Base-by-base conservation (phyloP, 805 yeast species). In the Pichia nanzhaoensis region DNA sequence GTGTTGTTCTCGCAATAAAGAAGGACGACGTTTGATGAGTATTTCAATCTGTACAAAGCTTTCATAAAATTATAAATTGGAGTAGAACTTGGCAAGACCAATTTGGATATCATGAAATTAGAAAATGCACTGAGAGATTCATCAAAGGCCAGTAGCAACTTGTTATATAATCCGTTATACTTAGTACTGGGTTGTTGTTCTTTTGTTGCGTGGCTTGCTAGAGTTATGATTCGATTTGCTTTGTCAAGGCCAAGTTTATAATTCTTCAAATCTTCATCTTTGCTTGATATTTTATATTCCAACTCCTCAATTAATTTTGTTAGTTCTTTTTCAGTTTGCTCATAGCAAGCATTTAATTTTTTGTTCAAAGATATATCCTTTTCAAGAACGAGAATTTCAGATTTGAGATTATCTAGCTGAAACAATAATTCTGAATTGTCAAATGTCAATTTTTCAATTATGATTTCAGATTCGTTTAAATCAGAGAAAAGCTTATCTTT, bases 351-450 rank as follows among this genome's bases (percentile, higher is more conserved):
- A 32, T n/a, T 36, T 14, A 37, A 14, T 3, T 42, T 41, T 18
- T 30, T 37, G 19, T 42, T 36, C 14, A 36, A 22, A 3, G 22
- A 19, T 19, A 36, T 17, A 13, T 36, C 7, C 13, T 21, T 32
- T 37, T 36, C 40, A 18, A 42, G 13, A 13, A 20, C 32, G 4
- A n/a, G 7, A 17, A 39, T 30, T n/a, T 39, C 30, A 7, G 17
- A 16, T 17, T 13, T 31, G 27, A 41, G 21, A 6, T 34, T 14
- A 13, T 42, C 37, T 12, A 42, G 17, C 17, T 36, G 21, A 2
- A 21, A 9, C n/a, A 37, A 17, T 14, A 42, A 37, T 1, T 14
- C 22, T 20, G 36, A 22, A 13, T 68, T 74, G 40, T 67, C 37
- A 14, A 32, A 14, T n/a, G 39, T 37, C 22, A 41, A 21, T 16